Percentiles rank a stretch among this genome's conserved stretches.
These are phyloP conservation scores for Wilcoxina mikolae DNA, from an alignment of 495 filamentous ascomycete genomes.

Conservation along the genomic window DNA sequence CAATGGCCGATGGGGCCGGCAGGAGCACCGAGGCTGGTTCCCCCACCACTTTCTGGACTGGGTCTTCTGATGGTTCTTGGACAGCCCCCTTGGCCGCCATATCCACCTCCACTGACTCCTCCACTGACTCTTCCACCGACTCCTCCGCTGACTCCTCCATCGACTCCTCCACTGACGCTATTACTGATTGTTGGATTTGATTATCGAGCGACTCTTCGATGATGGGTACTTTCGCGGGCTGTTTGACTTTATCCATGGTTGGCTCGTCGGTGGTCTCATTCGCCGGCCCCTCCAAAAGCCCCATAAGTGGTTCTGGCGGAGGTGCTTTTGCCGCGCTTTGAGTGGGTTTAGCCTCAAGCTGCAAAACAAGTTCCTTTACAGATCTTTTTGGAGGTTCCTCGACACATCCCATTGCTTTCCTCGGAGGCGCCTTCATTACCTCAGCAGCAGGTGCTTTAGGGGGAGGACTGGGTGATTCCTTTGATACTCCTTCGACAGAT, in stretches of 20 bases:
- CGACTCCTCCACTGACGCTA: background rate
- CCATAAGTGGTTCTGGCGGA: background rate
- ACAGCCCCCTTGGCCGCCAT: no score
- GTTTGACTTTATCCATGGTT: no score
- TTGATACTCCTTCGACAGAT: background rate
- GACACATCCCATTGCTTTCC: slow-evolving; percentile 1
- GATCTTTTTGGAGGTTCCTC: slow-evolving; percentile 3
- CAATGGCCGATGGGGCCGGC: no score
- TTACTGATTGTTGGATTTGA: background rate
- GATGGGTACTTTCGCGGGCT: slow-evolving; percentile 2
- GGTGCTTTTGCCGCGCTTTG: background rate
- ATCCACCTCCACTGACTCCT: no score
- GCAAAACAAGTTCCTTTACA: background rate
- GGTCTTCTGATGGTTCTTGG: no score
- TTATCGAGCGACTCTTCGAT: no score
- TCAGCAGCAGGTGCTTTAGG: background rate
- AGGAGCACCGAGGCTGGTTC: no score
- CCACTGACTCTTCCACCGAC: background rate
- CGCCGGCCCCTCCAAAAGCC: background rate
- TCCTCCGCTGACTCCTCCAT: background rate
- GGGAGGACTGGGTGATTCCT: background rate
- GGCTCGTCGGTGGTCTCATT: background rate
- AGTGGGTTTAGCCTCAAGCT: background rate
- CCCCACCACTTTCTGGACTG: no score
- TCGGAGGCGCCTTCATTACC: background rate